phyloP scores from a whole-genome alignment of 768 basidiomycete species.

The Pisolithus marmoratus region DNA sequence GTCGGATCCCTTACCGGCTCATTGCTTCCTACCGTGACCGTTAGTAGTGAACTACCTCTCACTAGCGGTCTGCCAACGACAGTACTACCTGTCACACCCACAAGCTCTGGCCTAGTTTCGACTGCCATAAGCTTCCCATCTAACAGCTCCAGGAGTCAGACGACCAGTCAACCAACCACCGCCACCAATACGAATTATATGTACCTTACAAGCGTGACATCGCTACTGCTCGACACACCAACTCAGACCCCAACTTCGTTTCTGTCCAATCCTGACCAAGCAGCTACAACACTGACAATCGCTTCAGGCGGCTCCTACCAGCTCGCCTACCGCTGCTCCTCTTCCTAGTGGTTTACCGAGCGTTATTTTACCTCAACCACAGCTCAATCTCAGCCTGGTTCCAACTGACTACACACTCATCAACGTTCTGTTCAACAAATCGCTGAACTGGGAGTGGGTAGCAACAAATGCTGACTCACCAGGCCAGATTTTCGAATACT shows the following conservation, averaged over 20 bases:
- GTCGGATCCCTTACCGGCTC: background rate
- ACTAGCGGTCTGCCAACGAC: constrained; percentile 1
- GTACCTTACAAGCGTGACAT: constrained; percentile 29
- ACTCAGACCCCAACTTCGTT: constrained; percentile 19
- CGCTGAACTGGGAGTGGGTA: constrained; percentile 68
- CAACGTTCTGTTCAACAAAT: constrained; percentile 56
- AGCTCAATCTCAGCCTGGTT: constrained; percentile 24
- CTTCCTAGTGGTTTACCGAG: constrained; percentile 59
- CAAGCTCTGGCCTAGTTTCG: constrained; percentile 8
- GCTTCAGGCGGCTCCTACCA: constrained; percentile 15
- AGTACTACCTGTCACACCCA: background rate
- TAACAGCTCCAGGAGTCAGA: constrained; percentile 6
- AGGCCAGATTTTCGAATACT: constrained; percentile 72
- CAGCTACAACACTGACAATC: constrained; percentile 24
- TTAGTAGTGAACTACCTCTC: background rate
- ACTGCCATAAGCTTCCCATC: constrained; percentile 29
- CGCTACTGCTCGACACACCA: constrained; percentile 27
- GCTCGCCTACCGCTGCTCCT: constrained; percentile 23
- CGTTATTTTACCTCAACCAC: constrained; percentile 45
- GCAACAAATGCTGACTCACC: constrained; percentile 49
- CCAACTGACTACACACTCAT: constrained; percentile 43
- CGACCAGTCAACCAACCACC: constrained; percentile 2
- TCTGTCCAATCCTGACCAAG: constrained; percentile 35
- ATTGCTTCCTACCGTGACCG: background rate
- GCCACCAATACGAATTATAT: constrained; percentile 22